A percentile compares a stretch with the other conserved stretches of the same genome.
Conservation (phyloP, 2,329 filamentous ascomycete species). For the Zymoseptoria tritici region DNA sequence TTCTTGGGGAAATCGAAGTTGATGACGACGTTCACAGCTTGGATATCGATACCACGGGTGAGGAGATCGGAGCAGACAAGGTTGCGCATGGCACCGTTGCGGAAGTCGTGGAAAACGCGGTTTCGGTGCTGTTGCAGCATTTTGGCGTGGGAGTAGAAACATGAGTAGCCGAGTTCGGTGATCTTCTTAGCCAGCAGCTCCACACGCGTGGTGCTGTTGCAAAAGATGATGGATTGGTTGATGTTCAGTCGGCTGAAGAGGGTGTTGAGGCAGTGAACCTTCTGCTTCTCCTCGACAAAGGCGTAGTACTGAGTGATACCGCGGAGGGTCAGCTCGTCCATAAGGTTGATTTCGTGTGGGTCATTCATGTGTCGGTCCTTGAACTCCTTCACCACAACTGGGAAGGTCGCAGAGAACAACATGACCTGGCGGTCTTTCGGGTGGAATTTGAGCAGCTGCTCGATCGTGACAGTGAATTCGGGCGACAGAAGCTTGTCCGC, state of each 20-base stretch:
- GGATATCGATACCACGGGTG: slow-evolving; percentile 98
- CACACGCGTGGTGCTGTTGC: slow-evolving; percentile 97
- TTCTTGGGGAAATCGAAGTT: slow-evolving; percentile 99
- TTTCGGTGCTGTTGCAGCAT: slow-evolving; percentile 97
- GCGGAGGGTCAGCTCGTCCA: slow-evolving; percentile 96
- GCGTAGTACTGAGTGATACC: slow-evolving; percentile 99
- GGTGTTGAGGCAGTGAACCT: slow-evolving; percentile 97
- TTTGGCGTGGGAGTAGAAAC: slow-evolving; percentile 97
- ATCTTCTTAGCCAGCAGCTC: slow-evolving; percentile 98
- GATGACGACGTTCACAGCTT: slow-evolving; percentile 98
- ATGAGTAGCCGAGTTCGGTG: slow-evolving; percentile 96
- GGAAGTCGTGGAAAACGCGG: slow-evolving; percentile 98
- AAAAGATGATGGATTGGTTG: slow-evolving; percentile 99
- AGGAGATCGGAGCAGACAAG: slow-evolving; percentile 95
- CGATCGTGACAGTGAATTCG: slow-evolving; percentile 95
- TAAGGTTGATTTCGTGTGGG: slow-evolving; percentile 97
- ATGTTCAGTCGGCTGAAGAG: slow-evolving; percentile 98
- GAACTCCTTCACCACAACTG: slow-evolving; percentile 93
- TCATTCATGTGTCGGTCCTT: slow-evolving; percentile 95
- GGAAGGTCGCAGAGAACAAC: slow-evolving; percentile 98
- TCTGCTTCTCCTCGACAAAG: slow-evolving; percentile 98
- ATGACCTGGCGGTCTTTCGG: slow-evolving; percentile 97
- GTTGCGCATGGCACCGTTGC: slow-evolving; percentile 95
- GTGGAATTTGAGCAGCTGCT: slow-evolving; percentile 90
- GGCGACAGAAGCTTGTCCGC: slow-evolving; percentile 94